phyloP scores from a whole-genome alignment of 352 stramenopile species.

The Ophiocytium majus region DNA sequence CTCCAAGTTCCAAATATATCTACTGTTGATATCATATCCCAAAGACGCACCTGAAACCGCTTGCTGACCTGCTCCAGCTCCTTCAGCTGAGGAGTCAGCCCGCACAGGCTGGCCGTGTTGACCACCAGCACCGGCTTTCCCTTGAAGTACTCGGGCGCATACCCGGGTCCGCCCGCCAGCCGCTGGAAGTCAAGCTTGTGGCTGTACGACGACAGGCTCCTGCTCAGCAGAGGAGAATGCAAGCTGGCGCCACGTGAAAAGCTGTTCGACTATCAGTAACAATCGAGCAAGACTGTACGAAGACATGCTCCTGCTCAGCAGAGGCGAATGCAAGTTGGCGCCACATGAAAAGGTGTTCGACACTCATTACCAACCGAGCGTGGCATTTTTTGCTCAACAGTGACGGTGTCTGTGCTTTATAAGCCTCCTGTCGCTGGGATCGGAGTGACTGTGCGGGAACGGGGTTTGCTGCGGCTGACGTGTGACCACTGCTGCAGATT shows the following conservation, averaged over 20 bases:
- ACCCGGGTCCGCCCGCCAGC: background rate
- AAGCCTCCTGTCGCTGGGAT: too few relatives aligned
- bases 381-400: too few relatives aligned
- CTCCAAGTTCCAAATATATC: background rate
- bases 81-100: constrained; percentile 53
- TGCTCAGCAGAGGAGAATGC: background rate
- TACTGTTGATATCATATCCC: background rate
- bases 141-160: constrained; percentile 31
- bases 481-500: too few relatives aligned
- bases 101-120: constrained; percentile 48
- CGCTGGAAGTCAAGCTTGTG: background rate
- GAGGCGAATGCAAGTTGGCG: background rate
- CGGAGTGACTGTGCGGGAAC: too few relatives aligned
- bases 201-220: background rate
- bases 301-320: background rate
- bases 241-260: background rate
- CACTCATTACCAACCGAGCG: background rate
- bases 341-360: background rate
- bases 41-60: constrained; percentile 23
- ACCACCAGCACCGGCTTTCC: constrained; percentile 48
- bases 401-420: too few relatives aligned
- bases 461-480: too few relatives aligned
- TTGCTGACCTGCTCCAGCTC: constrained; percentile 45
- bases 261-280: background rate
- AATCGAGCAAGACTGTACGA: background rate